Conservation (phyloP, 129 eudicot species). For the Gnaphalium uliginosum region DNA sequence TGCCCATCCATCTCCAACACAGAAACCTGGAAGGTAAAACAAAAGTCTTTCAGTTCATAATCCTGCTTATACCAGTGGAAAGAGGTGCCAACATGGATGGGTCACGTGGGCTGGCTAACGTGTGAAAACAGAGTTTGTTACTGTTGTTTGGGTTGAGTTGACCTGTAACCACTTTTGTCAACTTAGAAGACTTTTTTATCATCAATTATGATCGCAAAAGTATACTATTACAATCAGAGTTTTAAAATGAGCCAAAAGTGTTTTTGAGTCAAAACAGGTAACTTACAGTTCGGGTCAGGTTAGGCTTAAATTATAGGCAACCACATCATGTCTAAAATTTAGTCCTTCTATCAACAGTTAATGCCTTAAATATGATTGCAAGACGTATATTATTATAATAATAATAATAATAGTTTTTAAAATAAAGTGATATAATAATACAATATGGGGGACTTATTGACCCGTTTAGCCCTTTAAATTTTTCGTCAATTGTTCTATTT, state of each 20-base stretch:
- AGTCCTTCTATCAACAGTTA: no score
- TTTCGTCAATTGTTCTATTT: background rate
- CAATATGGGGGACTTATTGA: background rate
- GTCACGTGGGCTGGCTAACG: background rate
- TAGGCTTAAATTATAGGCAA: background rate
- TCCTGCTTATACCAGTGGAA: background rate
- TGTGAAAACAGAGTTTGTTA: background rate
- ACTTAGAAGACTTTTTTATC: no score
- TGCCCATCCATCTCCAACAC: constrained; percentile 98
- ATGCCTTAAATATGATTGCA: no score
- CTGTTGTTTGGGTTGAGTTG: background rate
- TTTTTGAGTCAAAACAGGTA: background rate
- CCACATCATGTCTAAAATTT: no score
- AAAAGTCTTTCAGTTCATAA: background rate
- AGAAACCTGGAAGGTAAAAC: constrained; percentile 61
- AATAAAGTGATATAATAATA: background rate
- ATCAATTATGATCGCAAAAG: background rate
- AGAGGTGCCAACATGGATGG: background rate
- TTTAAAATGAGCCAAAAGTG: no score
- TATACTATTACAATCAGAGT: no score
- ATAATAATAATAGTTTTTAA: background rate
- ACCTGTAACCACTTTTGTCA: background rate
- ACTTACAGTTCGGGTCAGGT: background rate
- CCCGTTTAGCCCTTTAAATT: background rate
- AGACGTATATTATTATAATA: background rate